Evolutionary conservation across 2,329 filamentous ascomycete genomes (phyloP), one percentile per base, ranked within the genome.

Genomic region (Exophiala sp.): DNA sequence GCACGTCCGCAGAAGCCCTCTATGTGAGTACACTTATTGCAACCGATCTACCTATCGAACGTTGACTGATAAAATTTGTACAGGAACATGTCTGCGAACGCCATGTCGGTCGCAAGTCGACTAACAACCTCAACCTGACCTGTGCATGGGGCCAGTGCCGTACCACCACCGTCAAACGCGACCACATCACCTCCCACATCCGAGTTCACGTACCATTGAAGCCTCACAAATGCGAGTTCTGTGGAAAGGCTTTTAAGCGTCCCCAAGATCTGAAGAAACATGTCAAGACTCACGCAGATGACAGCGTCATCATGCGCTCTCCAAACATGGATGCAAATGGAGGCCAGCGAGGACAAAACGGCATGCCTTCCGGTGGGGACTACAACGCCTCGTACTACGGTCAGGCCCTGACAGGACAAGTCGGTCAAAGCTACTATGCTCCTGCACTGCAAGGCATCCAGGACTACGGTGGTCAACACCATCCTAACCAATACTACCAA

Each of bases 181-280:
- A 97, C 68, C 94, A 99, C 76, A 99, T 99, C 74, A 99, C 94
- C 47, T 97, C 94, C 47, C 94, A 99, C 74, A 96, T 99, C 66
- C 89, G 94, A 62, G 94, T 97, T 50, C 94, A 99, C 71, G 92
- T 99, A n/a, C 94, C 94, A 1, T 79, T 99, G 58, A 99, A 99
- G 81, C 94, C 94, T 63, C 94, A 99, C 78, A 97, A 96, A 75
- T 99, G 94, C 73, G 91, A 96, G 70, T 95, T 96, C 75, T 99
- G 94, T 69, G 90, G 90, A 69, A 99, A 99, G 79, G 91, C 91
- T 1, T 99, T 99, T 82, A 99, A 99, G 83, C 88, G 94, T 33
- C 94, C 94, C 2, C 94, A 99, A 76, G 94, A 99, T 77, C 73
- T 99, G 66, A 97, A 99, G 84, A 99, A 99, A 79, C 94, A 99